Percentiles rank a stretch among this genome's conserved stretches.
These are phyloP conservation scores for Cytospora leucostoma DNA, from an alignment of 2,329 filamentous ascomycete species.

Conservation along the genomic window DNA sequence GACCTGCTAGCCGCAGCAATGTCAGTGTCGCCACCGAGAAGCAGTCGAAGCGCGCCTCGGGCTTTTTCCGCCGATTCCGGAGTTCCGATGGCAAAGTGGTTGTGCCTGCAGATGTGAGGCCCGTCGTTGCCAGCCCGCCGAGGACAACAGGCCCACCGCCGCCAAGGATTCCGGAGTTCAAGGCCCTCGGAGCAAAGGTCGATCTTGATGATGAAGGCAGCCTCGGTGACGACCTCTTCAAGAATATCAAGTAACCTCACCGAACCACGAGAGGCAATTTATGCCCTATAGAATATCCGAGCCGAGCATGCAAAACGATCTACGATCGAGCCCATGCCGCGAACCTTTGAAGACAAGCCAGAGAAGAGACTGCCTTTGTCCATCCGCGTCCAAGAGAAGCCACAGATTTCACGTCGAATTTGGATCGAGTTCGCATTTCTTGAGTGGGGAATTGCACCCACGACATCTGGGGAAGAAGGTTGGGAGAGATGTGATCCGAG, in stretches of 20 bases:
- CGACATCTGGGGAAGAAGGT: constrained; percentile 21
- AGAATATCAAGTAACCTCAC: constrained; percentile 54
- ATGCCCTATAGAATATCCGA: not conserved
- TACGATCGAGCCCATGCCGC: not conserved
- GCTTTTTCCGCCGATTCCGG: constrained; percentile 60
- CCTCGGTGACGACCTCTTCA: constrained; percentile 58
- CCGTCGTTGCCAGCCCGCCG: constrained; percentile 33
- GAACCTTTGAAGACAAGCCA: constrained; percentile 1
- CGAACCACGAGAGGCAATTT: not conserved
- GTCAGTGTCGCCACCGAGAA: constrained; percentile 53
- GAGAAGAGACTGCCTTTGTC: constrained; percentile 9
- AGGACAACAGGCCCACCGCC: constrained; percentile 54
- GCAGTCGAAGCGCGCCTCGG: constrained; percentile 57
- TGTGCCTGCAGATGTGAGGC: constrained; percentile 42
- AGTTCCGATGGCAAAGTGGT: constrained; percentile 39
- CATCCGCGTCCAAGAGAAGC: constrained; percentile 13
- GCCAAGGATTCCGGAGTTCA: constrained; percentile 62
- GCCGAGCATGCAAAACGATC: not conserved
- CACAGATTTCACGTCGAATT: constrained; percentile 12
- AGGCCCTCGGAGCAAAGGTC: constrained; percentile 52
- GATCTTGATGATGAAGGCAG: constrained; percentile 46
- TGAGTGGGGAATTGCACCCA: constrained; percentile 16
- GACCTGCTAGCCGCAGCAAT: constrained; percentile 54
- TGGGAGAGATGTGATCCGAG: constrained; percentile 33
- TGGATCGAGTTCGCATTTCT: constrained; percentile 23